A percentile compares a stretch with the other conserved stretches of the same genome.
phyloP scores from a whole-genome alignment of 331 rosid species.

The Ulmus americana region DNA sequence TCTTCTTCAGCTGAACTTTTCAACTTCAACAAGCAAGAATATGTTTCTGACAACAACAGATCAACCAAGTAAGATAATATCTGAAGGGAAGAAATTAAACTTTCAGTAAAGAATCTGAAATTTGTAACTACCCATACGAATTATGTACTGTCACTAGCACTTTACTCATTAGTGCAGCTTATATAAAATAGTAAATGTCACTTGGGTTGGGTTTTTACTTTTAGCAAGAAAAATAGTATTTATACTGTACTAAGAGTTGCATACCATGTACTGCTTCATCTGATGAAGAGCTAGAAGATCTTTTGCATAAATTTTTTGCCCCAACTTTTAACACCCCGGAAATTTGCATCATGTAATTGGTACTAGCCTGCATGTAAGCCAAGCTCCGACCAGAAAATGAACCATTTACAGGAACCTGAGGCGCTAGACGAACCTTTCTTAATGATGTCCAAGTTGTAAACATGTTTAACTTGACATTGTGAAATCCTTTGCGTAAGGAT shows the following conservation, averaged over 20 bases:
- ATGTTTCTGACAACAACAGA: slow-evolving; percentile 23
- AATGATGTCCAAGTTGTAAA: slow-evolving; percentile 19
- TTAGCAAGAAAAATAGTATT: neutral
- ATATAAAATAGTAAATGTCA: neutral
- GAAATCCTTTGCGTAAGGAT: slow-evolving; percentile 4
- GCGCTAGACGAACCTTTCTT: slow-evolving; percentile 15
- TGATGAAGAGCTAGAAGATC: neutral
- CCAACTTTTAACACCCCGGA: slow-evolving; percentile 14
- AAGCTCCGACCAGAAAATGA: slow-evolving; percentile 20
- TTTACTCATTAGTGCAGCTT: neutral
- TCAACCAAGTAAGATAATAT: slow-evolving; percentile 3
- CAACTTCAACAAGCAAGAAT: slow-evolving; percentile 29
- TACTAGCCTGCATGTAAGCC: slow-evolving; percentile 14
- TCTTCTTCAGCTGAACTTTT: slow-evolving; percentile 31
- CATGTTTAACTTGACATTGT: slow-evolving; percentile 12
- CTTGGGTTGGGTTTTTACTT: neutral
- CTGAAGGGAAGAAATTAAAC: neutral
- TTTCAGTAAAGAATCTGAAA: neutral
- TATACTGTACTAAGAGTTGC: neutral
- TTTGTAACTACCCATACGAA: neutral
- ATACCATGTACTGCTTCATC: slow-evolving; percentile 30
- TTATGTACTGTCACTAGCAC: too few relatives aligned
- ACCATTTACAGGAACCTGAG: slow-evolving; percentile 10
- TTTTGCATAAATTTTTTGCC: neutral
- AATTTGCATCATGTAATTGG: slow-evolving; percentile 19